Base-by-base conservation (phyloP, 2,329 filamentous ascomycete species). In the Trichoderma arundinaceum region DNA sequence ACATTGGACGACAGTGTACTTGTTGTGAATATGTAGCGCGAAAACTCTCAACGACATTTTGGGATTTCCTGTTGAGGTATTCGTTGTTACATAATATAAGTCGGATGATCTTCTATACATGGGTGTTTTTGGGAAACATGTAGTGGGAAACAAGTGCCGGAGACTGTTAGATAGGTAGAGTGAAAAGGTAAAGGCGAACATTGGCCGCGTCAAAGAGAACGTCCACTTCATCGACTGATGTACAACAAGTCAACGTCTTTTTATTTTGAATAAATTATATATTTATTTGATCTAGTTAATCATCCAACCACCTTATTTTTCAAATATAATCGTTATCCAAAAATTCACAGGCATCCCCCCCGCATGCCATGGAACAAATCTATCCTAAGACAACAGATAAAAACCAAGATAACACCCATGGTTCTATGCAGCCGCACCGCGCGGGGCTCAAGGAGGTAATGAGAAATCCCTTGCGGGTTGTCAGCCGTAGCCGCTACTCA, bases 241-340 rank as follows among this genome's bases (percentile, higher is more conserved):
- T 15, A 13, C 17, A 32, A 38, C 15, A 12, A 39, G 17, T 10
- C 13, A 22, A 13, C 12, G n/a, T 28, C n/a, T 28, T 32, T 41
- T 49, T 49, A 41, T 56, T 41, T 32, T 12, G 38, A 46, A 44
- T 44, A 53, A 54, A 52, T 28, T 28, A 28, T 4, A 28, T 28
- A 28, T 28, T 28, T 15, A 46, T 17, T 44, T 22, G 13, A 35
- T 63, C 59, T 63, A 61, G 48, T n/a, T 44, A 46, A 32, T 54
- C 59, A 63, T 63, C 59, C 49, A 54, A 63, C 39, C 38, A 54
- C 7, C 48, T 10, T 38, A 22, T 54, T 54, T 62, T 62, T 62
- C 49, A 63, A 63, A 35, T 54, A 63, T 63, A 54, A 38, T 46
- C 59, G 13, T 63, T 63, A 63, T 54, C 59, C 59, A 63, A 61